Base-by-base conservation (phyloP, 2,329 filamentous ascomycete species). In the Thielaviopsis musarum region DNA sequence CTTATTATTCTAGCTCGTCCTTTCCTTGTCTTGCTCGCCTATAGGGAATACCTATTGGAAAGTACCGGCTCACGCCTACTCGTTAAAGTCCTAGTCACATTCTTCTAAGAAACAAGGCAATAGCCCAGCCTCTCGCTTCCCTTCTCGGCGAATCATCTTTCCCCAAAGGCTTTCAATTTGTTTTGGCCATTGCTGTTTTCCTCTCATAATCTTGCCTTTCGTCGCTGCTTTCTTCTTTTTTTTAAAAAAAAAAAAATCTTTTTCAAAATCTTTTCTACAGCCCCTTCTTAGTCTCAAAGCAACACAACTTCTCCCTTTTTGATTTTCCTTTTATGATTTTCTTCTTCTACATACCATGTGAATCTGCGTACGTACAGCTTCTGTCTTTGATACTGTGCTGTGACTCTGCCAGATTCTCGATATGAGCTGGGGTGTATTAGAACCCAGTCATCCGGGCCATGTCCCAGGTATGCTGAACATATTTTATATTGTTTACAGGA, bases 381-480 rank as follows among this genome's bases (percentile, higher is more conserved):
- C 57, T 48, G 49, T 60, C 51, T 56, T 57, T 55, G 49, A 58
- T 60, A 49, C 24, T 30, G 45, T 57, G 22, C 15, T 22, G 24
- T n/a, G 48, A 38, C 41, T 26, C 34, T 52, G 59, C 56, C 61
- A 57, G 34, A 56, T 30, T 24, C 30, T 38, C 65, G 64, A 63
- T 59, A 74, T 74, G 72, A 67, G 67, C 26, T 76, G 93, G 63
- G 85, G 87, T 57, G 81, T 94, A 61, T 76, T 93, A 61, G 82
- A 91, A 66, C 80, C 86, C 67, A 75, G 69, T 66, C 75, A 76
- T 66, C 76, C 82, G 64, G 78, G 81, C 66, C 79, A 87, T 70
- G 87, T 91, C 62, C 88, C 88, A 62, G 88, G 87, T 90, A 74
- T 68, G 54, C 19, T 26, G 19, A 17, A 21, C 13, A 1, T 54